Base-by-base conservation (phyloP, 75 land plant genomes). In the Selaginella tamariscina region DNA sequence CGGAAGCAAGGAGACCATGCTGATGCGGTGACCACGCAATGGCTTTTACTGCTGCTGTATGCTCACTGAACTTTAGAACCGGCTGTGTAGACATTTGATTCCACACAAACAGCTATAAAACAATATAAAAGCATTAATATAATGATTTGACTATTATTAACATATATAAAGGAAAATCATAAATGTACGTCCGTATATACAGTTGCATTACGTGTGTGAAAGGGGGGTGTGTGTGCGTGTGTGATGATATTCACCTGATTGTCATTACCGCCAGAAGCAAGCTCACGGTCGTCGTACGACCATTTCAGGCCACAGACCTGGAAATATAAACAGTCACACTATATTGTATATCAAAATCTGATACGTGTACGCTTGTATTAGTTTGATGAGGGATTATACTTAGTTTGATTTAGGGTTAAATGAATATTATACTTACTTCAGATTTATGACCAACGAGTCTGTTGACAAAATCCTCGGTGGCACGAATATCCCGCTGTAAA, bases 221-320 rank as follows among this genome's bases (percentile, higher is more conserved):
- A n/a, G n/a, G n/a, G n/a, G n/a, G n/a, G n/a, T n/a, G n/a, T n/a
- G n/a, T n/a, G n/a, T n/a, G n/a, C n/a, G n/a, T n/a, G n/a, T n/a
- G n/a, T n/a, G n/a, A n/a, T 18, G 27, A 18, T 54, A 24, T 13
- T 24, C 22, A 84, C 91, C 72, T 73, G 76, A 56, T 87, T 87
- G 30, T 87, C 91, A 79, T 87, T 87, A 24, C 91, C 91, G 33
- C 91, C 91, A 15, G 91, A 87, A 65, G 87, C 91, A 49, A 87
- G 67, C 72, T 87, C 87, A 30, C 91, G 82, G 63, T 82, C 81
- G 60, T 87, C 91, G 79, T 78, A 82, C 18, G 87, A 87, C 91
- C 91, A 87, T 64, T 87, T 87, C n/a, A 87, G 75, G n/a, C 91
- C 91, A 77, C 87, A 87, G 65, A 87, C 91, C 91, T 87, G 56